phyloP scores from a whole-genome alignment of 2,329 filamentous ascomycete genomes.

The Botryosphaeria dothidea region DNA sequence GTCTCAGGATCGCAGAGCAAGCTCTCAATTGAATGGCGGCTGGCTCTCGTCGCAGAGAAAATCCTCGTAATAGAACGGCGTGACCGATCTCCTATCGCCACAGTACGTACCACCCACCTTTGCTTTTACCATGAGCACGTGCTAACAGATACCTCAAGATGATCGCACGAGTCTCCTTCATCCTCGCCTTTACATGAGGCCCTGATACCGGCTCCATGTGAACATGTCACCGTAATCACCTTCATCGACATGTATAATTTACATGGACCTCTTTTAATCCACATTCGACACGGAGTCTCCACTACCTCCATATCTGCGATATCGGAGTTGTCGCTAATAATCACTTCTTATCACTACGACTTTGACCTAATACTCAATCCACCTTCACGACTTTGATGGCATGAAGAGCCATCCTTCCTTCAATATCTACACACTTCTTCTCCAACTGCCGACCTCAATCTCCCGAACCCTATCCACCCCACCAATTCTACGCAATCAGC shows the following conservation, averaged over 20 bases:
- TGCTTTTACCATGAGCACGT: background rate
- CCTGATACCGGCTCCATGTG: background rate
- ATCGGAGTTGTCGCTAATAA: background rate
- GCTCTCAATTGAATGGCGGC: background rate
- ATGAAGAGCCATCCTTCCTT: background rate
- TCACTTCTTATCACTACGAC: background rate
- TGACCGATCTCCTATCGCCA: background rate
- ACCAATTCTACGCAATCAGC: background rate
- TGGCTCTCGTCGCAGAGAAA: constrained; percentile 5
- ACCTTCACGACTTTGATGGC: too few species aligned
- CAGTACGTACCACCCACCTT: background rate
- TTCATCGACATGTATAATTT: background rate
- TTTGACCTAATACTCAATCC: background rate
- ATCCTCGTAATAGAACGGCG: background rate
- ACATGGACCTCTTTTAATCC: background rate
- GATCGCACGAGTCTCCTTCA: background rate
- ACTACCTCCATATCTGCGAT: background rate
- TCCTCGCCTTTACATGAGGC: background rate
- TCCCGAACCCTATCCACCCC: background rate
- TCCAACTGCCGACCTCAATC: background rate
- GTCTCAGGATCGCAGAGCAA: background rate
- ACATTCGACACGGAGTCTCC: background rate
- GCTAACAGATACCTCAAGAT: background rate
- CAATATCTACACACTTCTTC: background rate
- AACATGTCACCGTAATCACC: background rate